Percentiles rank a stretch among this genome's conserved stretches.
Conservation (phyloP, 805 yeast species). For the Starmera quercuum region DNA sequence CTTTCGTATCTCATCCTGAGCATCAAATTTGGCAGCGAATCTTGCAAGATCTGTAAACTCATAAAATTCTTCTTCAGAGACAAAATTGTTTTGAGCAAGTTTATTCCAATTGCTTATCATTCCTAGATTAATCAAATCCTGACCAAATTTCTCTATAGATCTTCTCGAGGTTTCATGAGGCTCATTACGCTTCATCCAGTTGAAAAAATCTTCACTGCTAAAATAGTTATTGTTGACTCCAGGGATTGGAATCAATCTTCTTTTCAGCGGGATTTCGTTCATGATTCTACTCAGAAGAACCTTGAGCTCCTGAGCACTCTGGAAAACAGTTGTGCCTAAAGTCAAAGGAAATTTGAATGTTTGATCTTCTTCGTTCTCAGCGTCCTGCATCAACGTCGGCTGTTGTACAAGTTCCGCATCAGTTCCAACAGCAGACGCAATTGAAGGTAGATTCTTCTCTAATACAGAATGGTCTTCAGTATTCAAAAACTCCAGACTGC, state of each 20-base stretch:
- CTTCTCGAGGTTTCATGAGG: constrained; percentile 20
- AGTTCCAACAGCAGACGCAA: background rate
- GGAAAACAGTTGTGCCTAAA: constrained; percentile 12
- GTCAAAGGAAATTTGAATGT: constrained; percentile 16
- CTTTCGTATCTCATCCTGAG: constrained; percentile 2
- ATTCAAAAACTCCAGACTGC: constrained; percentile 9
- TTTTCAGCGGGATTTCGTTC: constrained; percentile 13
- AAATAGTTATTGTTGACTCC: constrained; percentile 23
- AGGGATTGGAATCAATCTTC: constrained; percentile 21
- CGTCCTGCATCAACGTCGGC: too few species aligned
- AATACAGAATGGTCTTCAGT: background rate
- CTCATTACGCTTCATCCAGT: constrained; percentile 15
- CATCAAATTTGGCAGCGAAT: constrained; percentile 10
- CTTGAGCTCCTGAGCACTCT: constrained; percentile 8
- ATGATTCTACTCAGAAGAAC: constrained; percentile 6
- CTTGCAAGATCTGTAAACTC: constrained; percentile 20
- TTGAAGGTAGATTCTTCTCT: background rate
- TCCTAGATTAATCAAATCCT: constrained; percentile 16
- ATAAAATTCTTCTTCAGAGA: constrained; percentile 19
- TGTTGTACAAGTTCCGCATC: background rate
- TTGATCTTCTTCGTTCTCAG: constrained; percentile 12
- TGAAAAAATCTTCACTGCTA: constrained; percentile 17
- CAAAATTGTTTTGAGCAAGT: constrained; percentile 7
- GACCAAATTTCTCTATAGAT: constrained; percentile 26
- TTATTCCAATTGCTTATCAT: constrained; percentile 21